These are phyloP conservation scores for Penicillium sp. DNA, from an alignment of 2,329 filamentous ascomycete genomes.

Conservation along the genomic window DNA sequence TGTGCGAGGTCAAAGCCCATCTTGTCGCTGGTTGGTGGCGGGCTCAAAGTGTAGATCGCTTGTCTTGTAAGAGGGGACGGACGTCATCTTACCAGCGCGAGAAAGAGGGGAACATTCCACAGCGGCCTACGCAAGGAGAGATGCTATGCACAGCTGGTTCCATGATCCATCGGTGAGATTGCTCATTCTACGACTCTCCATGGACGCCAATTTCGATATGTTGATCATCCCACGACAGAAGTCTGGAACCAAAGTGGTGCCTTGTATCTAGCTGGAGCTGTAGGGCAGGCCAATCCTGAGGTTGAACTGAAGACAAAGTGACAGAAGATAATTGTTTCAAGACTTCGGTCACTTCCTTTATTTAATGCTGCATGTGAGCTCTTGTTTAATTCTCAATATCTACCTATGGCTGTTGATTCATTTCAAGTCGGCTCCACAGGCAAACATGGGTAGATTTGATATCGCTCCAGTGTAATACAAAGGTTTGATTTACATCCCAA, in stretches of 20 bases:
- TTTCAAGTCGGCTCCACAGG: neutral
- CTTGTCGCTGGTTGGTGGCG: neutral
- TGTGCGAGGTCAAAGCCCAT: slow-evolving; percentile 18
- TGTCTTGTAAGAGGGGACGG: neutral
- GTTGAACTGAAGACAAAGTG: too few relatives aligned
- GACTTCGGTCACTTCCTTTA: too few relatives aligned
- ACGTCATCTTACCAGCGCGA: slow-evolving; percentile 21
- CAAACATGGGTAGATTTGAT: neutral
- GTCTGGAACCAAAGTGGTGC: too few relatives aligned
- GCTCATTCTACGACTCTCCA: too few relatives aligned
- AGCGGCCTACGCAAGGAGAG: slow-evolving; percentile 14
- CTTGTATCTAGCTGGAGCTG: too few relatives aligned
- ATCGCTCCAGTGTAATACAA: neutral
- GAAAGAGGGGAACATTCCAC: slow-evolving; percentile 19
- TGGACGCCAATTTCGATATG: too few relatives aligned
- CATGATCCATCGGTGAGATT: slow-evolving; percentile 4
- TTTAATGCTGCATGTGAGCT: too few relatives aligned
- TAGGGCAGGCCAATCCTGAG: too few relatives aligned
- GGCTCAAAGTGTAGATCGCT: slow-evolving; percentile 11
- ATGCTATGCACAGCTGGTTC: slow-evolving; percentile 9
- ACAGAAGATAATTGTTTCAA: too few relatives aligned
- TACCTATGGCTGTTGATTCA: neutral
- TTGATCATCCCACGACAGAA: too few relatives aligned
- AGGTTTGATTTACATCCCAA: neutral
- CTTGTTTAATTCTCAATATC: too few relatives aligned